Percentiles rank a stretch among this genome's conserved stretches.
Evolutionary conservation across 306 rosid species (phyloP).

Genomic region (Prunus armeniaca): DNA sequence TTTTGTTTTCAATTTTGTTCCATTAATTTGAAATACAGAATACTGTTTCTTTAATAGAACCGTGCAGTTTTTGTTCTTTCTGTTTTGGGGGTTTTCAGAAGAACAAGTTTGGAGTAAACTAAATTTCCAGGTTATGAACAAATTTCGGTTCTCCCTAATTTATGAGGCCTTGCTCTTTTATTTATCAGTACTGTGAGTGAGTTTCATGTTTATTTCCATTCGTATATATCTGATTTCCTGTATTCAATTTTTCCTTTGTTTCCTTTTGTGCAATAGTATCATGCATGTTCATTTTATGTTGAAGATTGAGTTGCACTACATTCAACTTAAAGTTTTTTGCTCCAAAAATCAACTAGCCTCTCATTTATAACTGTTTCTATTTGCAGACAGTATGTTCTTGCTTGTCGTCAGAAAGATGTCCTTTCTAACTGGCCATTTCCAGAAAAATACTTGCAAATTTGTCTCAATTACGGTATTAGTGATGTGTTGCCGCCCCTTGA

Average conservation of each 20-base stretch:
- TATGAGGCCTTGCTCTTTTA: not conserved
- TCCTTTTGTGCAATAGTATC: not conserved
- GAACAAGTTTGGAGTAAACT: not conserved
- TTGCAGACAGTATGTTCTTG: conserved; percentile 52
- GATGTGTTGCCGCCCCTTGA: conserved; percentile 55
- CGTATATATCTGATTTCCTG: not conserved
- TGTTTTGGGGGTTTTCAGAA: not conserved
- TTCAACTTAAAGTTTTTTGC: not conserved
- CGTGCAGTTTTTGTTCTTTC: no score
- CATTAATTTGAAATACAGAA: not conserved
- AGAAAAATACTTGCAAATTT: conserved; percentile 46
- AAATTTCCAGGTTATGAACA: not conserved
- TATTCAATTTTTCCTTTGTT: not conserved
- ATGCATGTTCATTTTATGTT: no score
- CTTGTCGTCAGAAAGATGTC: conserved; percentile 42
- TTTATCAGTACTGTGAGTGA: not conserved
- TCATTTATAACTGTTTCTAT: not conserved
- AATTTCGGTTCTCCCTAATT: not conserved
- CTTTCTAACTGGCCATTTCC: conserved; percentile 54
- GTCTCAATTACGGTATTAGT: conserved; percentile 40
- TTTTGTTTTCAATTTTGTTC: not conserved
- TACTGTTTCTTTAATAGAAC: not conserved
- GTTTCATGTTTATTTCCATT: not conserved
- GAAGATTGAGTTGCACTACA: not conserved
- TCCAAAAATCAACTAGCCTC: not conserved